phyloP scores from a whole-genome alignment of 371 early-diverging fungal genomes.

The Batkoa obscura region DNA sequence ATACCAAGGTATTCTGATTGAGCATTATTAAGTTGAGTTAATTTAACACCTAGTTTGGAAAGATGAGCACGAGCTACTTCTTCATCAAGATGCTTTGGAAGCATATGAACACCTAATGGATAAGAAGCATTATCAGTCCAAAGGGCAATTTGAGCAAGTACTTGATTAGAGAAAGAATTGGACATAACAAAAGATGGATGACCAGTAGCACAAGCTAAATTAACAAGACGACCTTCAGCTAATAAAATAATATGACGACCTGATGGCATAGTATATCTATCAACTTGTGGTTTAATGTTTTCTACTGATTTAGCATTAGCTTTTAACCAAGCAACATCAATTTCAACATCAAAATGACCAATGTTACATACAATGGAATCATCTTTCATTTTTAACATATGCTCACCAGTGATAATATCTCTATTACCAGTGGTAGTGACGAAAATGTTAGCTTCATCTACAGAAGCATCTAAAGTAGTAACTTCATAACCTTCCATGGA shows the following conservation, averaged over 20 bases:
- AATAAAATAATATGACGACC: slow-evolving; percentile 91
- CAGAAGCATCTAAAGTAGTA: slow-evolving; percentile 95
- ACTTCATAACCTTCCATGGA: slow-evolving; percentile 99
- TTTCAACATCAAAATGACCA: slow-evolving; percentile 98
- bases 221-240: slow-evolving; percentile 97
- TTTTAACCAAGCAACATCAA: slow-evolving; percentile 98
- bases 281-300: slow-evolving; percentile 98
- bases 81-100: slow-evolving; percentile 98
- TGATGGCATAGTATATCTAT: slow-evolving; percentile 84
- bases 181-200: slow-evolving; percentile 98
- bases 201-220: slow-evolving; percentile 98
- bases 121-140: slow-evolving; percentile 81
- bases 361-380: slow-evolving; percentile 99
- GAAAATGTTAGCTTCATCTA: slow-evolving; percentile 81
- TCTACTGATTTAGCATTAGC: slow-evolving; percentile 66
- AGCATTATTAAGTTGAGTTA: slow-evolving; percentile 43
- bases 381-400: slow-evolving; percentile 89
- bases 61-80: slow-evolving; percentile 96
- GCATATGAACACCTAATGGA: slow-evolving; percentile 92
- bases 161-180: slow-evolving; percentile 98
- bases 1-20: slow-evolving; percentile 84
- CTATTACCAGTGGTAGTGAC: slow-evolving; percentile 99
- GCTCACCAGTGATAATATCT: slow-evolving; percentile 87
- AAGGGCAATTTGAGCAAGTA: slow-evolving; percentile 93
- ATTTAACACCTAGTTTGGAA: slow-evolving; percentile 86